These are phyloP conservation scores for Carpinus fangiana DNA, from an alignment of 306 rosid species.

Conservation along the genomic window DNA sequence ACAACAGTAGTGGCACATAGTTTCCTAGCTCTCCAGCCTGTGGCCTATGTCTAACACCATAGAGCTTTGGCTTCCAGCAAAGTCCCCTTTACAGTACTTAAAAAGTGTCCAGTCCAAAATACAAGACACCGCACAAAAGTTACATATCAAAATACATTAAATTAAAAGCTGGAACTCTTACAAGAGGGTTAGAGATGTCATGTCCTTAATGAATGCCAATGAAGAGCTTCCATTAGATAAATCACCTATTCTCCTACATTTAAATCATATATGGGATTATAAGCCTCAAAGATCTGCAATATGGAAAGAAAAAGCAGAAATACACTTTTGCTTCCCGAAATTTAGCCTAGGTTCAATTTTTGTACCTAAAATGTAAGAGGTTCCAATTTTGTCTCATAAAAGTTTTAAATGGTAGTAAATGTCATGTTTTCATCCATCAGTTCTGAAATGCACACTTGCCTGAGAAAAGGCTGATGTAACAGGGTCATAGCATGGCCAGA, in stretches of 20 bases:
- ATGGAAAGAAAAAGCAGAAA: background rate
- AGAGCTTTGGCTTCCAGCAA: background rate
- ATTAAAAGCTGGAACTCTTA: slow-evolving; percentile 31
- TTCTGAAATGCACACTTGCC: background rate
- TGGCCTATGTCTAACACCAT: background rate
- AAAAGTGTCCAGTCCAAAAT: background rate
- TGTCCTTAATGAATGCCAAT: slow-evolving; percentile 52
- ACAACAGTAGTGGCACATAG: background rate
- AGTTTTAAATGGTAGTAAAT: background rate
- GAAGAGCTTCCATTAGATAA: slow-evolving; percentile 75
- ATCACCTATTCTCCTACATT: slow-evolving; percentile 60
- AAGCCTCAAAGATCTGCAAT: slow-evolving; percentile 18
- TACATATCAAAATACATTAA: background rate
- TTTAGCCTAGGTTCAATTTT: background rate
- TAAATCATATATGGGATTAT: slow-evolving; percentile 22
- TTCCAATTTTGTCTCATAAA: background rate
- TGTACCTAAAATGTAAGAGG: background rate
- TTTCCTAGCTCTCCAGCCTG: background rate
- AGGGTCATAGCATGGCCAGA: background rate
- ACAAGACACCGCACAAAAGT: background rate
- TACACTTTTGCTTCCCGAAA: background rate
- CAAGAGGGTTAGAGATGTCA: slow-evolving; percentile 67
- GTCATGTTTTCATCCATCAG: background rate
- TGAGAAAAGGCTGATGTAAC: background rate
- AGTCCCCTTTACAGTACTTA: background rate